A percentile compares a stretch with the other conserved stretches of the same genome.
Conservation (phyloP, 2,329 filamentous ascomycete species). For the Penicillium expansum region DNA sequence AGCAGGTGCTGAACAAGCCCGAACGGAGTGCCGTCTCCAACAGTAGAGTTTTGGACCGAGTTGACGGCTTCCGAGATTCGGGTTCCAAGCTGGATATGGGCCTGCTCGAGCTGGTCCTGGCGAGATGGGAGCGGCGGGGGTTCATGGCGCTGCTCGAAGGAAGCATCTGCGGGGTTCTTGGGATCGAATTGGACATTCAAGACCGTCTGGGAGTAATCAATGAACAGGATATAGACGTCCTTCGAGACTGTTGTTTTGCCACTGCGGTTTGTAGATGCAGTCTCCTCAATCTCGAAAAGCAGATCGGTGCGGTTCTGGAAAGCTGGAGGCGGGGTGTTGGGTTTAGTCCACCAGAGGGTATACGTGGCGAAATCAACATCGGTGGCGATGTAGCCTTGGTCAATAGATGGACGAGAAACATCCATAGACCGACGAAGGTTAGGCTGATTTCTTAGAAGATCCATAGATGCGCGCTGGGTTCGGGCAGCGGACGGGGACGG, state of each 20-base stretch:
- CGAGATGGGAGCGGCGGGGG: conserved; percentile 75
- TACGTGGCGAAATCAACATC: conserved; percentile 75
- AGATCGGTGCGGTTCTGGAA: conserved; percentile 82
- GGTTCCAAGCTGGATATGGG: conserved; percentile 77
- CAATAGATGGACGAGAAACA: conserved; percentile 67
- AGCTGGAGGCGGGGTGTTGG: conserved; percentile 73
- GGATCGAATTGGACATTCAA: conserved; percentile 77
- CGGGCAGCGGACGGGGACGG: conserved; percentile 47
- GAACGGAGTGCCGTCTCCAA: conserved; percentile 80
- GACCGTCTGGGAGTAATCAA: conserved; percentile 94
- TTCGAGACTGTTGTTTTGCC: conserved; percentile 72
- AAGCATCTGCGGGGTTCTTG: conserved; percentile 67
- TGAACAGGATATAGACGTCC: conserved; percentile 82
- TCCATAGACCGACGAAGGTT: conserved; percentile 68
- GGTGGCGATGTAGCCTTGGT: conserved; percentile 80
- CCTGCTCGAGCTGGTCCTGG: conserved; percentile 89
- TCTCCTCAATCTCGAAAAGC: conserved; percentile 77
- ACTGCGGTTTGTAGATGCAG: conserved; percentile 64
- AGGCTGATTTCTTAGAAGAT: conserved; percentile 56
- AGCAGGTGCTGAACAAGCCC: conserved; percentile 77
- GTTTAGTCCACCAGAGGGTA: conserved; percentile 83
- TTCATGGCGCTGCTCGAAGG: conserved; percentile 83
- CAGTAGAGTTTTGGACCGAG: conserved; percentile 71
- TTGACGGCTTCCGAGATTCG: conserved; percentile 69
- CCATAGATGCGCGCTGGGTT: conserved; percentile 60